phyloP scores from a whole-genome alignment of 257 asterid species.

The Plantago major region DNA sequence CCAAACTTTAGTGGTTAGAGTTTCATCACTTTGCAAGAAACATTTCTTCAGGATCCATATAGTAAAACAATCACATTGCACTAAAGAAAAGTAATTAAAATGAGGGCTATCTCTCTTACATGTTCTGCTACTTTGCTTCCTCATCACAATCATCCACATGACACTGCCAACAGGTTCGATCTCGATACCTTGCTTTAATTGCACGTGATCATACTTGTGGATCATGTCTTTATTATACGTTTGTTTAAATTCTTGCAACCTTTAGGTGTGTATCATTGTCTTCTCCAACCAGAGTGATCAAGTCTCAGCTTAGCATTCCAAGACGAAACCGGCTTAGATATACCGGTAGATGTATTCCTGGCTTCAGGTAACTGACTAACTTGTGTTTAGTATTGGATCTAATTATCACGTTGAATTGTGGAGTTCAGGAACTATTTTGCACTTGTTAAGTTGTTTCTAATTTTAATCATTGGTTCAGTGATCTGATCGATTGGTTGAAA shows the following conservation, averaged over 20 bases:
- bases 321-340: constrained; percentile 22
- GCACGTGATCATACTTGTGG: neutral
- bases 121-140: constrained; percentile 29
- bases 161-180: constrained; percentile 25
- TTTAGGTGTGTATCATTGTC: constrained; percentile 22
- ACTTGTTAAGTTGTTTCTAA: neutral
- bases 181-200: neutral
- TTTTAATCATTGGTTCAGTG: too few species aligned
- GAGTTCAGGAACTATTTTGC: neutral
- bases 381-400: too few species aligned
- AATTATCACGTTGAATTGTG: neutral
- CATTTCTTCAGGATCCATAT: too few species aligned
- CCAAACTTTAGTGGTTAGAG: too few species aligned
- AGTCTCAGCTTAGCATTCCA: constrained; percentile 34
- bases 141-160: constrained; percentile 16
- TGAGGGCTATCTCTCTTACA: constrained; percentile 33
- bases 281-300: constrained; percentile 19
- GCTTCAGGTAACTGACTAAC: constrained; percentile 31
- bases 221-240: neutral
- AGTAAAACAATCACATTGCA: too few species aligned
- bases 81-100: constrained; percentile 6
- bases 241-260: neutral
- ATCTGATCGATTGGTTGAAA: too few species aligned
- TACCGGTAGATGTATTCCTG: constrained; percentile 27
- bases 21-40: too few species aligned